phyloP scores from a whole-genome alignment of 2,329 filamentous ascomycete species.

The Monosporascus ibericus region DNA sequence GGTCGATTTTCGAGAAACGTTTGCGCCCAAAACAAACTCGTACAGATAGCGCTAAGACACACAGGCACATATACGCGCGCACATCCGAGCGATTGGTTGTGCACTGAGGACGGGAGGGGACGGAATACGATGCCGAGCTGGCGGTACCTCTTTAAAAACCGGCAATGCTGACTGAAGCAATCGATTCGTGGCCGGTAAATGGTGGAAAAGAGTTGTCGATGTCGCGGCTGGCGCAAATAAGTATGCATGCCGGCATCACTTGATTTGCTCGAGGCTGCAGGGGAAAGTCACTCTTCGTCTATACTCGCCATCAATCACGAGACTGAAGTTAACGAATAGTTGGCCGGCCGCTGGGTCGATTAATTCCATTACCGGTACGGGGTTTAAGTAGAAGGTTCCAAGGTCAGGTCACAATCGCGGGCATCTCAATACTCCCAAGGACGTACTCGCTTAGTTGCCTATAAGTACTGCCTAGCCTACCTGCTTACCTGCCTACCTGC shows the following conservation, averaged over 20 bases:
- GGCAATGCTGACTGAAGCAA: not conserved
- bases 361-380: not conserved
- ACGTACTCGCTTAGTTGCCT: not conserved
- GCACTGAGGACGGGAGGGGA: not conserved
- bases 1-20: not conserved
- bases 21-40: not conserved
- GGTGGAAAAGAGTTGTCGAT: not conserved
- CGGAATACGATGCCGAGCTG: not conserved
- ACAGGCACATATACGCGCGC: no score
- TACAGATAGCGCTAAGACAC: not conserved
- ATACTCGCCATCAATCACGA: not conserved
- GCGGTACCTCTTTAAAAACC: not conserved
- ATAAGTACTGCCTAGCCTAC: not conserved
- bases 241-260: not conserved
- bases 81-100: not conserved
- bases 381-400: not conserved
- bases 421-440: not conserved
- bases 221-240: not conserved
- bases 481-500: not conserved
- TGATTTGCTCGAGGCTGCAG: not conserved
- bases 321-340: not conserved
- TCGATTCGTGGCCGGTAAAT: not conserved
- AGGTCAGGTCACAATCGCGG: not conserved
- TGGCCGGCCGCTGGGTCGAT: not conserved
- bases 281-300: not conserved